Conservation (phyloP, 2,329 filamentous ascomycete species). For the Biscogniauxia marginata region DNA sequence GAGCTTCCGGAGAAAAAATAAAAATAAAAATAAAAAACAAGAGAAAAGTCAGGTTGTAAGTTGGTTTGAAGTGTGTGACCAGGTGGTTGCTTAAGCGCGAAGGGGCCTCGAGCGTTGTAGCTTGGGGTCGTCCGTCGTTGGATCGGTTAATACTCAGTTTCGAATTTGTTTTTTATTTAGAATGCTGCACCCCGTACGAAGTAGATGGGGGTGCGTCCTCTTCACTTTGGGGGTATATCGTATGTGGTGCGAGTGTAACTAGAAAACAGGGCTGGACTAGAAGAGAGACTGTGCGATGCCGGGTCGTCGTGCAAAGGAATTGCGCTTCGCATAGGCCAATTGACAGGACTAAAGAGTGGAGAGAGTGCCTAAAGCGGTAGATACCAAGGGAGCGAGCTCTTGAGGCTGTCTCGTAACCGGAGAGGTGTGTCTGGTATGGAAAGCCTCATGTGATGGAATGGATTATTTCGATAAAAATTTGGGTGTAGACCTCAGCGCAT, state of each 20-base stretch:
- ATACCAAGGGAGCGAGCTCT: too few relatives aligned
- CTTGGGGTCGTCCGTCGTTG: neutral
- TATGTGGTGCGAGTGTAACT: too few relatives aligned
- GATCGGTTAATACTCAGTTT: neutral
- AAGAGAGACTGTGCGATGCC: too few relatives aligned
- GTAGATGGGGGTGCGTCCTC: too few relatives aligned
- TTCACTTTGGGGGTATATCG: too few relatives aligned
- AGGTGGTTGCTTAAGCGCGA: neutral
- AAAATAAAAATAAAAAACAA: neutral
- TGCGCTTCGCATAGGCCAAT: too few relatives aligned
- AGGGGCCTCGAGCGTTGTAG: neutral
- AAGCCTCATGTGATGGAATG: neutral
- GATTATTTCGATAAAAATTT: neutral
- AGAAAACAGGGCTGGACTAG: too few relatives aligned
- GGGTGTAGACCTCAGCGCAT: neutral
- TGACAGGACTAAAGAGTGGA: too few relatives aligned
- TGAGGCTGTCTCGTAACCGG: slow-evolving; percentile 6
- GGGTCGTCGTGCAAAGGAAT: too few relatives aligned
- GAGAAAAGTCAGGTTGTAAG: neutral
- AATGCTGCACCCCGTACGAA: too few relatives aligned
- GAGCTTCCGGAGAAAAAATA: too few relatives aligned
- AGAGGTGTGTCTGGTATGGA: slow-evolving; percentile 11
- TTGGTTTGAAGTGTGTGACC: neutral
- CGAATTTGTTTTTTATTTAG: neutral
- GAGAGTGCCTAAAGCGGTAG: too few relatives aligned